Evolutionary conservation across 2,329 filamentous ascomycete genomes (phyloP).

Genomic region (Cadophora sp.): DNA sequence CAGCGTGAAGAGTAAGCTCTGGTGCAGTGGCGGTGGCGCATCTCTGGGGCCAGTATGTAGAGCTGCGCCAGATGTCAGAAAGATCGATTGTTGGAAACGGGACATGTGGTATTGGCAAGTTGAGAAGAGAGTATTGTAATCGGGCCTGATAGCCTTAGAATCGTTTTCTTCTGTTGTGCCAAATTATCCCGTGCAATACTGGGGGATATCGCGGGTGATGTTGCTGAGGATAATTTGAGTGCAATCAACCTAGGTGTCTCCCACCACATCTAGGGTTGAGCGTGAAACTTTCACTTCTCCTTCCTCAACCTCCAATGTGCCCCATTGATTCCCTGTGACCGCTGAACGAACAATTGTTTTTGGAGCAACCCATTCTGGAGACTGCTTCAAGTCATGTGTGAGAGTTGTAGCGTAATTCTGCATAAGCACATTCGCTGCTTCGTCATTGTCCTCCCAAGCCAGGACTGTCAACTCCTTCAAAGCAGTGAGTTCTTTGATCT

Average conservation of each 20-base stretch:
- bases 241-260: not conserved
- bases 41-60: no score
- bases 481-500: slow-evolving; percentile 28
- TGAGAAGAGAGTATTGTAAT: no score
- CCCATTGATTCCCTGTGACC: slow-evolving; percentile 19
- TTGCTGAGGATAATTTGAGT: not conserved
- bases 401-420: slow-evolving; percentile 22
- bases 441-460: slow-evolving; percentile 29
- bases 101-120: no score
- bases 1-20: no score
- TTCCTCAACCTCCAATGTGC: slow-evolving; percentile 15
- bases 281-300: slow-evolving; percentile 5
- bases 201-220: not conserved
- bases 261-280: no score
- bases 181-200: no score
- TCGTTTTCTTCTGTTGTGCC: no score
- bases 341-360: slow-evolving; percentile 22
- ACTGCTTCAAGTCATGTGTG: slow-evolving; percentile 12
- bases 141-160: no score
- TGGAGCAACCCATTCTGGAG: slow-evolving; percentile 30
- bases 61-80: no score
- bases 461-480: slow-evolving; percentile 33
- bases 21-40: no score
- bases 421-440: slow-evolving; percentile 18
- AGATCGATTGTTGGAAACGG: no score